Percentiles rank a stretch among this genome's conserved stretches.
phyloP scores from a whole-genome alignment of 768 basidiomycete genomes.

The Lentinula guzmanii region DNA sequence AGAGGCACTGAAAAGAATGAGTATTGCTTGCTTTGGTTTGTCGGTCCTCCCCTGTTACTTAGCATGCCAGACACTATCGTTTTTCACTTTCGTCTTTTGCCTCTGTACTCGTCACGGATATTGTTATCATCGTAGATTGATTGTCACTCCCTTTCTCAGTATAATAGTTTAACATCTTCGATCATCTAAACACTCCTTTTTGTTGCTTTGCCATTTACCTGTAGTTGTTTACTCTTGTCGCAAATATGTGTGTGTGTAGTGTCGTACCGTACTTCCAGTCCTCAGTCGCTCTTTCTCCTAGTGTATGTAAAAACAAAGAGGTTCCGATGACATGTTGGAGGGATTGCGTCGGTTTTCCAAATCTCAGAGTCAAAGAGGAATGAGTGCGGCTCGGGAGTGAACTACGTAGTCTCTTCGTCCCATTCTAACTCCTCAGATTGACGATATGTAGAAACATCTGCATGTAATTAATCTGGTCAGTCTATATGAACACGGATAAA shows the following conservation, averaged over 20 bases:
- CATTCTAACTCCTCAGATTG: background rate
- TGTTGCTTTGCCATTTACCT: background rate
- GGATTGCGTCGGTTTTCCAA: too few relatives aligned
- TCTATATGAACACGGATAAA: background rate
- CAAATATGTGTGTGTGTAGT: background rate
- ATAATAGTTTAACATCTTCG: background rate
- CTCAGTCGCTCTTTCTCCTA: background rate
- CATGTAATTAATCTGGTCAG: background rate
- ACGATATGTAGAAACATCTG: background rate
- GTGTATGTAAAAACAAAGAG: background rate
- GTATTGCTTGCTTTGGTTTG: background rate
- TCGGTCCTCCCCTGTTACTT: background rate
- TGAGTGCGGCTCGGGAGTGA: background rate
- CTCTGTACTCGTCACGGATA: background rate
- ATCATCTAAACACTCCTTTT: background rate
- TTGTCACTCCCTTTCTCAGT: background rate
- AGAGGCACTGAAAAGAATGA: slow-evolving; percentile 2
- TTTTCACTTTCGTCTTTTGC: background rate
- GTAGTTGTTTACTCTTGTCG: background rate
- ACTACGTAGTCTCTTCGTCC: background rate
- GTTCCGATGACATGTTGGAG: too few relatives aligned
- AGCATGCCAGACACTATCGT: too few relatives aligned
- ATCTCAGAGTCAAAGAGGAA: background rate
- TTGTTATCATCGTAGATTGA: background rate
- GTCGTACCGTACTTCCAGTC: background rate